Conservation (phyloP, 2,329 filamentous ascomycete species). For the Hypoxylon sp. region DNA sequence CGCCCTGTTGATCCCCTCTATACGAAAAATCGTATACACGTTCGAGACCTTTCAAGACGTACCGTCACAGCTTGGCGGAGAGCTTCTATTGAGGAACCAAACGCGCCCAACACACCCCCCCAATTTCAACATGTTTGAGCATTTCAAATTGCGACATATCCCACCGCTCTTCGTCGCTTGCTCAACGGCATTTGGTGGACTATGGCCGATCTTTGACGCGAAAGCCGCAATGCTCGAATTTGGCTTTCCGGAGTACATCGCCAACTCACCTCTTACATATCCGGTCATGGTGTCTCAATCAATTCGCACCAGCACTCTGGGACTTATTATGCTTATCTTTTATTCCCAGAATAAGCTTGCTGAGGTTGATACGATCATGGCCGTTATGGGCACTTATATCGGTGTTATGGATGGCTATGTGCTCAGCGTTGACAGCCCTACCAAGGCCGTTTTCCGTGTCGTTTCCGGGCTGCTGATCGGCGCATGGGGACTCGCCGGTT, state of each 20-base stretch:
- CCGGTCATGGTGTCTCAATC: slow-evolving; percentile 21
- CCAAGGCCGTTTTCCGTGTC: slow-evolving; percentile 20
- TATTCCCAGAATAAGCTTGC: slow-evolving; percentile 12
- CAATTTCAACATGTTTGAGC: slow-evolving; percentile 17
- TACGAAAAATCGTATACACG: not conserved
- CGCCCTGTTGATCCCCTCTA: not conserved
- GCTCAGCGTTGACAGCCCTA: slow-evolving; percentile 5
- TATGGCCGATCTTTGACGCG: slow-evolving; percentile 16
- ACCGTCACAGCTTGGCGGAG: not conserved
- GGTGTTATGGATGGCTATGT: slow-evolving; percentile 22
- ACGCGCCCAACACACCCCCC: not conserved
- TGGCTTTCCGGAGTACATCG: slow-evolving; percentile 23
- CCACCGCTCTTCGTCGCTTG: slow-evolving; percentile 26
- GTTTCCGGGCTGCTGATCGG: slow-evolving; percentile 11
- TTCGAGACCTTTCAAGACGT: not conserved
- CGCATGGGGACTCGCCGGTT: slow-evolving; percentile 16
- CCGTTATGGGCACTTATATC: slow-evolving; percentile 11
- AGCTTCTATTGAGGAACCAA: not conserved
- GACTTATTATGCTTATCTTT: slow-evolving; percentile 18
- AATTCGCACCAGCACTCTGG: slow-evolving; percentile 15
- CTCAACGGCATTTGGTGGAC: slow-evolving; percentile 21
- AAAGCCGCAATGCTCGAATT: slow-evolving; percentile 20
- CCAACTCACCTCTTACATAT: not conserved
- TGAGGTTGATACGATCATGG: slow-evolving; percentile 14
- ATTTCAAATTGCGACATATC: slow-evolving; percentile 24